Base-by-base conservation (phyloP, 75 land plant genomes). In the Cunninghamia lanceolata region DNA sequence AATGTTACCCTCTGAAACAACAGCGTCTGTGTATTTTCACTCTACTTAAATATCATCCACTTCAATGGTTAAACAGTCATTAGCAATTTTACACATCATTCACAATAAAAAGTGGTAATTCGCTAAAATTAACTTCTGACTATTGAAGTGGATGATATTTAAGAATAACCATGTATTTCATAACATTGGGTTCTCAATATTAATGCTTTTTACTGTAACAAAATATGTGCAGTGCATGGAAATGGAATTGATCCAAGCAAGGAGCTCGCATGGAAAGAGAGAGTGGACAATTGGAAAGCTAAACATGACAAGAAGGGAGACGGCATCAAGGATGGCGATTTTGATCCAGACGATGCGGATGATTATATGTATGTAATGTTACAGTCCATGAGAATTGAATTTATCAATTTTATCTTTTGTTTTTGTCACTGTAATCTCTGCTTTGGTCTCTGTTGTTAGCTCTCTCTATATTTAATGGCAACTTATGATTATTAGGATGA, bases 231-330 rank as follows among this genome's bases (percentile, higher is more conserved):
- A 92, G 95, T 90, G 81, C 86, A 71, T 82, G 92, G 86, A 9
- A 94, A 92, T 84, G 91, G 89, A 42, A 83, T 94, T 83, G 99
- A 96, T 75, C 94, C 87, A 0, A 91, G 93, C 78, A 95, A 93
- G 82, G 98, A 96, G 56, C 68, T 82, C 7, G 97, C 96, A 21
- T 97, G 99, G 98, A 94, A 96, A 85, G 99, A 97, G 66, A 92
- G 98, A 83, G 89, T 97, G 25, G 98, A 96, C 74, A 94, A 91
- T 85, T 97, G 99, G 99, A 97, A 95, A 87, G 86, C 84, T 19
- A 90, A 94, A 54, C 99, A 98, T 73, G 96, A 92, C 52, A 98
- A 95, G 91, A 88, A 84, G 87, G 92, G 92, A 25, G 85, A 87
- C 19, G 46, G 70, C 28, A 87, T 56, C 74, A 86, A 91, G 85